Conservation (phyloP, 371 early-diverging fungal species). For the Massospora cicadina region DNA sequence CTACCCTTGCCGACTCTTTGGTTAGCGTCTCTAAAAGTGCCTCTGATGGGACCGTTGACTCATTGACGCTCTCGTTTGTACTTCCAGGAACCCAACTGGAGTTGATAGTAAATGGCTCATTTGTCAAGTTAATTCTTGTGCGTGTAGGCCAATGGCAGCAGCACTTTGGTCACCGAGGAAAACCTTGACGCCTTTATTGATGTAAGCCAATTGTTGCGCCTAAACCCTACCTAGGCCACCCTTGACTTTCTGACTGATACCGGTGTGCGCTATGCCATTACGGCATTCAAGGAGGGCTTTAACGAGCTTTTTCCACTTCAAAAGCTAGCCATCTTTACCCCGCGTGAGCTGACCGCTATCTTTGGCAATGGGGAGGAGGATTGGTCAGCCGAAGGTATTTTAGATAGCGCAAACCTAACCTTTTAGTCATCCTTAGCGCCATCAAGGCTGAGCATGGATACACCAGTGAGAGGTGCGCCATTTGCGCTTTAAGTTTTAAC, state of each 20-base stretch:
- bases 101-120: conserved; percentile 23
- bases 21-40: conserved; percentile 31
- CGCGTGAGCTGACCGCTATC: conserved; percentile 48
- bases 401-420: conserved; percentile 11
- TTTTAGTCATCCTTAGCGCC: conserved; percentile 37
- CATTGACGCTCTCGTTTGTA: neutral
- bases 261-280: conserved; percentile 55
- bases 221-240: conserved; percentile 45
- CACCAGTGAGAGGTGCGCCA: conserved; percentile 14
- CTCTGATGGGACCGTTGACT: conserved; percentile 72
- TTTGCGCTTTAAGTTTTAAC: neutral
- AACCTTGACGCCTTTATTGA: neutral
- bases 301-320: conserved; percentile 50
- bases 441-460: conserved; percentile 84
- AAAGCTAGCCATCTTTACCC: conserved; percentile 42
- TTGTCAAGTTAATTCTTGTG: conserved; percentile 48
- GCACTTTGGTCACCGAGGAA: neutral
- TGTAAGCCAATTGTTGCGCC: conserved; percentile 25
- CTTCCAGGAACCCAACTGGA: conserved; percentile 30
- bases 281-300: conserved; percentile 68
- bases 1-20: neutral
- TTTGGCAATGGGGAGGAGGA: conserved; percentile 53
- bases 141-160: neutral
- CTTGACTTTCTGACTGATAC: conserved; percentile 20
- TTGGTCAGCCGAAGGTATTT: conserved; percentile 28